Evolutionary conservation across 352 stramenopile genomes (phyloP), one percentile per base, ranked within the genome.

Genomic region (Phytophthora boehmeriae): DNA sequence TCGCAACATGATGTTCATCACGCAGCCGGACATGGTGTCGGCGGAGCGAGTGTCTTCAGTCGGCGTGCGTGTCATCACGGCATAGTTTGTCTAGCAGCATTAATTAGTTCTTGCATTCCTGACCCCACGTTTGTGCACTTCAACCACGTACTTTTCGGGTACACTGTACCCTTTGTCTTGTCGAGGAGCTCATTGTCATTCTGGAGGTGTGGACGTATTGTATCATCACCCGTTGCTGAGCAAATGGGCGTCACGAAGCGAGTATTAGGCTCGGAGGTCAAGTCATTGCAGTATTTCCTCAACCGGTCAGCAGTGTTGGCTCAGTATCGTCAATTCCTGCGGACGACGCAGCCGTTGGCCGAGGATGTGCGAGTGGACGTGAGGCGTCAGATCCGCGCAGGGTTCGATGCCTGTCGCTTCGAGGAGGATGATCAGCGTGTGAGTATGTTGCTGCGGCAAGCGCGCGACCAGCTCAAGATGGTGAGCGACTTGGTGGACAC

Each of bases 1-100:
- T 0, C 83, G 78, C 53, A 95, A 94, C 63, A 88, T 92, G 72
- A 96, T 97, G 83, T 97, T 97, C 71, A 96, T 97, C 68, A 81
- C 70, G 17, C 90, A 91, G 58, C 86, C 88, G 1, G 83, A 92
- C 58, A 73, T 85, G 28, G 28, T 59, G 9, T 78, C 58, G 20
- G 69, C 63, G 2, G 84, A 96, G 59, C 86, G 88, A 16, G 78
- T 97, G 8, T 80, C 80, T 16, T 73, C 75, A 4, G 71, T 83
- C 10, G 86, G 86, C 5, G 79, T 95, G 30, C 76, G 86, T 16
- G 85, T 58, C 3, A 93, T 93, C 54, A 93, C 83, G 4, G 74
- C 63, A 8, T 85, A 71, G 43, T 36, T 19, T 28, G n/a, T 6
- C 25, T 30, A 8, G 6, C 25, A 30, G 25, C 6, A 30, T 30